These are phyloP conservation scores for Aspergillus neotritici DNA, from an alignment of 2,329 filamentous ascomycete genomes.

Conservation along the genomic window DNA sequence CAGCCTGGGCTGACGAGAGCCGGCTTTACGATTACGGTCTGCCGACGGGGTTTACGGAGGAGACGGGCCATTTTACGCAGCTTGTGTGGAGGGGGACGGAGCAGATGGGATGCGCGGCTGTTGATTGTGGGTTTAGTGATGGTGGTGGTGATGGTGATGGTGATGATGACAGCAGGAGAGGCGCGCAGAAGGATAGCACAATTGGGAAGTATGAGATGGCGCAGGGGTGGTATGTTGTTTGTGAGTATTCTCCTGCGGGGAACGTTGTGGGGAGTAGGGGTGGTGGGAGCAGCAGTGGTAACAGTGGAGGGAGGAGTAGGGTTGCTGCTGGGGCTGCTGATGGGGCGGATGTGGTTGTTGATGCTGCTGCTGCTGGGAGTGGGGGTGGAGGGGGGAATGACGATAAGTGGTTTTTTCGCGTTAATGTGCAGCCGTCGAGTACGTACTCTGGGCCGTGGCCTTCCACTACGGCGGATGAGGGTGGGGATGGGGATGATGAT, in stretches of 20 bases:
- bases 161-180: constrained; percentile 4
- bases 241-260: constrained; percentile 64
- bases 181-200: constrained; percentile 5
- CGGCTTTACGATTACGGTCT: constrained; percentile 54
- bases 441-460: constrained; percentile 14
- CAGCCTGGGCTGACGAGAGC: constrained; percentile 61
- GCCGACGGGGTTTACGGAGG: constrained; percentile 51
- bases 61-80: constrained; percentile 68
- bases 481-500: not conserved
- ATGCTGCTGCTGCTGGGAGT: constrained; percentile 65
- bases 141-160: constrained; percentile 31
- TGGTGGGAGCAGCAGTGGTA: not conserved
- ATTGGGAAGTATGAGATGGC: constrained; percentile 12
- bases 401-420: constrained; percentile 25
- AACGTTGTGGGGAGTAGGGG: constrained; percentile 47
- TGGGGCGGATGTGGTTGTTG: constrained; percentile 64
- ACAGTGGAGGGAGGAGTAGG: too few relatives aligned
- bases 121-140: constrained; percentile 35
- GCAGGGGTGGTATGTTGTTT: constrained; percentile 61
- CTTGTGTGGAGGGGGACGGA: constrained; percentile 63
- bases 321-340: constrained; percentile 18
- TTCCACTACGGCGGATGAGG: constrained; percentile 6
- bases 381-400: constrained; percentile 33
- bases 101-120: constrained; percentile 52
- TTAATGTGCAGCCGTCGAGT: constrained; percentile 25